phyloP scores from a whole-genome alignment of 163 green algal species.

The Volvox carteri region DNA sequence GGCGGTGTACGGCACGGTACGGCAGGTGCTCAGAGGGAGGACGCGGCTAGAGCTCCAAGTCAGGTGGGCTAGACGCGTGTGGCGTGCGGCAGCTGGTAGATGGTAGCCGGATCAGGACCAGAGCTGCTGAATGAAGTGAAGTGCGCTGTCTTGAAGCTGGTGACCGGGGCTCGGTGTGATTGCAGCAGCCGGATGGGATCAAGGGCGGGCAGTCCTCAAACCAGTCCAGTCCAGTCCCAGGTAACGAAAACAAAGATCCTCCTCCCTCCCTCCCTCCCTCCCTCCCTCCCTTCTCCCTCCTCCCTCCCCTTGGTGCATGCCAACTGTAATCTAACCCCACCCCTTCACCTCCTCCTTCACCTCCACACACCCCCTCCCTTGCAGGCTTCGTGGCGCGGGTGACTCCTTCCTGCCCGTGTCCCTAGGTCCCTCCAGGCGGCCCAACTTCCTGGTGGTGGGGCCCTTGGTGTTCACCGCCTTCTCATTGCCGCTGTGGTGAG shows the following conservation, averaged over 20 bases:
- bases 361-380: background rate
- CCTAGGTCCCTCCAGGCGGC: constrained; percentile 17
- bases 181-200: no score
- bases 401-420: constrained; percentile 44
- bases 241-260: background rate
- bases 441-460: constrained; percentile 46
- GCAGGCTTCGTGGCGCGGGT: constrained; percentile 10
- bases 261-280: background rate
- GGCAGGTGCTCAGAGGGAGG: background rate
- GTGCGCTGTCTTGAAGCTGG: no score
- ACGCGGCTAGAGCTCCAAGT: background rate
- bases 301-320: background rate
- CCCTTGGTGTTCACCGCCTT: constrained; percentile 50
- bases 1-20: no score
- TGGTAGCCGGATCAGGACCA: no score
- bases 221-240: no score
- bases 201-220: no score
- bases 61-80: constrained; percentile 19
- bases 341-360: background rate
- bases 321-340: no score
- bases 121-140: no score
- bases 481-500: constrained; percentile 42
- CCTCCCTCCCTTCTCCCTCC: background rate
- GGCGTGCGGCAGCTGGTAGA: no score
- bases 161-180: no score